Evolutionary conservation across 2,329 filamentous ascomycete species (phyloP).

Genomic region (Lanzia echinophila): DNA sequence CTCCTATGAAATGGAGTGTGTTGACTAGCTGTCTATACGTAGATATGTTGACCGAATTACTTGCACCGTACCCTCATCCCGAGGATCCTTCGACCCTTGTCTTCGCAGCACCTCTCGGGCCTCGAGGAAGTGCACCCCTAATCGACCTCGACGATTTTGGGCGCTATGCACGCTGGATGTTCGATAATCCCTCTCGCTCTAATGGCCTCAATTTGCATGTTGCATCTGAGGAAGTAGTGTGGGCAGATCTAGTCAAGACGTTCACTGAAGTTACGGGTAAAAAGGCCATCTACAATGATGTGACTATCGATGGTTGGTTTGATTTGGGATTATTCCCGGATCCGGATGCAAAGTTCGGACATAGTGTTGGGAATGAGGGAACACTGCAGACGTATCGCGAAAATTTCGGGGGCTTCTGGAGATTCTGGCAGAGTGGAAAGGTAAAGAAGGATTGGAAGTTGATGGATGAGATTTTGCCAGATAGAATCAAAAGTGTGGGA

Average conservation of each 20-base stretch:
- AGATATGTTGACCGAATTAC: constrained; percentile 24
- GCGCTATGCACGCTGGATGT: constrained; percentile 24
- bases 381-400: constrained; percentile 17
- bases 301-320: constrained; percentile 19
- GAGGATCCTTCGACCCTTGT: constrained; percentile 9
- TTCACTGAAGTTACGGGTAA: constrained; percentile 19
- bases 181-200: constrained; percentile 20
- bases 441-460: constrained; percentile 17
- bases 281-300: constrained; percentile 15
- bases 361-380: constrained; percentile 13
- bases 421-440: constrained; percentile 17
- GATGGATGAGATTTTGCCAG: constrained; percentile 20
- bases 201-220: constrained; percentile 24
- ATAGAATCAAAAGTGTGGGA: constrained; percentile 16
- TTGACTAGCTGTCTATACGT: constrained; percentile 30
- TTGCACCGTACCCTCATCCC: constrained; percentile 13
- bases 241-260: constrained; percentile 12
- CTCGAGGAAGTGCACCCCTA: constrained; percentile 13
- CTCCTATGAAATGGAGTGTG: constrained; percentile 19
- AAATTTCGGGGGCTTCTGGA: constrained; percentile 22
- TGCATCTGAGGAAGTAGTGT: constrained; percentile 21
- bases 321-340: constrained; percentile 8
- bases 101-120: constrained; percentile 17
- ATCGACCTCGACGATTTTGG: constrained; percentile 25
- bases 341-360: constrained; percentile 17